phyloP scores from a whole-genome alignment of 345 rosid species.

The Sonneratia alba region DNA sequence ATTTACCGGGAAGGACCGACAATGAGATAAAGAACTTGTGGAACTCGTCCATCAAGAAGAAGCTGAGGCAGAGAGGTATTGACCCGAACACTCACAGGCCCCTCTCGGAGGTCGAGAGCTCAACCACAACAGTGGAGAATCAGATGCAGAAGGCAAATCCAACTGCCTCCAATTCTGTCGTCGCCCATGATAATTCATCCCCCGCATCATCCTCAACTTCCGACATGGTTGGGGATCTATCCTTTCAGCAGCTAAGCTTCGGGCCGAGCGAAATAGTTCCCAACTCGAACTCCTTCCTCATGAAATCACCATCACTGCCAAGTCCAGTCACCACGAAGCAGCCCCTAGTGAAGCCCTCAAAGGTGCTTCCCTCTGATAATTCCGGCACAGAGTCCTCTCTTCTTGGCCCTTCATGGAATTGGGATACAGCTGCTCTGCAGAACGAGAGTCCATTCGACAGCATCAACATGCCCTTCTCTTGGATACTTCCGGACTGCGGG shows the following conservation, averaged over 20 bases:
- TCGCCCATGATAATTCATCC: not conserved
- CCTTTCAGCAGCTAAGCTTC: not conserved
- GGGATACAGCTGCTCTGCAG: not conserved
- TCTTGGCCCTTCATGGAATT: not conserved
- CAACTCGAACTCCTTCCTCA: not conserved
- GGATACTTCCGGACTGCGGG: not conserved
- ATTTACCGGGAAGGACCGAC: slow-evolving; percentile 55
- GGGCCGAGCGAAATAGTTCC: not conserved
- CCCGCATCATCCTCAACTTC: not conserved
- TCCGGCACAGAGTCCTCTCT: not conserved
- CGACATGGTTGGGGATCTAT: not conserved
- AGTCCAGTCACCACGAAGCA: not conserved
- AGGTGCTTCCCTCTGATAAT: not conserved
- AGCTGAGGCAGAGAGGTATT: slow-evolving; percentile 49
- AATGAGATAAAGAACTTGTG: slow-evolving; percentile 61
- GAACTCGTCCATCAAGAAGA: slow-evolving; percentile 62
- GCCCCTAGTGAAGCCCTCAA: not conserved
- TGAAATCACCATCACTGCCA: not conserved
- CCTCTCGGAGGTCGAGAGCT: slow-evolving; percentile 34
- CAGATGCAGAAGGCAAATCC: slow-evolving; percentile 1
- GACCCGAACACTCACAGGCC: slow-evolving; percentile 59
- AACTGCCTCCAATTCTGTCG: not conserved
- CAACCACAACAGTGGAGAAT: not conserved
- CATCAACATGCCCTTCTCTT: slow-evolving; percentile 7
- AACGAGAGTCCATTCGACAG: not conserved